A percentile compares a stretch with the other conserved stretches of the same genome.
These are phyloP conservation scores for Cryphonectria parasitica DNA, from an alignment of 2,329 filamentous ascomycete species.

Conservation along the genomic window DNA sequence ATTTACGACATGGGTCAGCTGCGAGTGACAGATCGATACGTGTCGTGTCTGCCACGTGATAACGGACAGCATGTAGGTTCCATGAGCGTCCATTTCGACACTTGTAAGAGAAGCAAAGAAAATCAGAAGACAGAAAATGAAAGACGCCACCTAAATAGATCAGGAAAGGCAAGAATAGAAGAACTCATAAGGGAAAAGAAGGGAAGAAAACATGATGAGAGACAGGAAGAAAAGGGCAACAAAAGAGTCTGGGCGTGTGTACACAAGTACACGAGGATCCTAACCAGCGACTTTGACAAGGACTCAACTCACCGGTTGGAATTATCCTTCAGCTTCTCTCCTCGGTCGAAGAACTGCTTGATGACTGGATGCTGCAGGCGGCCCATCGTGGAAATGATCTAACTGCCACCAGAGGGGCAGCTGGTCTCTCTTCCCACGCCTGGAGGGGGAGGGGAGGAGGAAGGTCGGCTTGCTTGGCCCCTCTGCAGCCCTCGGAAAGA, in stretches of 20 bases:
- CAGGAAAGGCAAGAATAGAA: neutral
- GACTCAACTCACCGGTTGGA: slow-evolving; percentile 78
- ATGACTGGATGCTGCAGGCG: slow-evolving; percentile 84
- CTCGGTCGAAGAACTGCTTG: slow-evolving; percentile 85
- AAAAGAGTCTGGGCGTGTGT: neutral
- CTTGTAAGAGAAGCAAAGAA: neutral
- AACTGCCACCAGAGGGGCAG: slow-evolving; percentile 13
- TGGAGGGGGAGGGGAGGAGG: neutral
- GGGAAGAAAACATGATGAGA: neutral
- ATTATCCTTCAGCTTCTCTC: slow-evolving; percentile 82
- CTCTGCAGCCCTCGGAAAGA: neutral
- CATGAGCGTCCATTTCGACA: neutral
- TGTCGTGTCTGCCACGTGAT: neutral
- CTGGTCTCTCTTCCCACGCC: neutral
- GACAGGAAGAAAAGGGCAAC: neutral
- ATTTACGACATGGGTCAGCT: slow-evolving; percentile 75
- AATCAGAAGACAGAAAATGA: too few species aligned
- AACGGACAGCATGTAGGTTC: neutral
- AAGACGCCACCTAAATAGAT: neutral
- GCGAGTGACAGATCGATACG: slow-evolving; percentile 46
- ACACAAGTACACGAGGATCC: neutral
- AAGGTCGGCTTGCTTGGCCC: neutral
- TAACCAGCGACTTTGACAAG: neutral
- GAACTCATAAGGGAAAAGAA: neutral
- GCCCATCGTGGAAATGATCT: slow-evolving; percentile 62